Evolutionary conservation across 208 protist species (phyloP).

Genomic region (Porcisia hertigi): DNA sequence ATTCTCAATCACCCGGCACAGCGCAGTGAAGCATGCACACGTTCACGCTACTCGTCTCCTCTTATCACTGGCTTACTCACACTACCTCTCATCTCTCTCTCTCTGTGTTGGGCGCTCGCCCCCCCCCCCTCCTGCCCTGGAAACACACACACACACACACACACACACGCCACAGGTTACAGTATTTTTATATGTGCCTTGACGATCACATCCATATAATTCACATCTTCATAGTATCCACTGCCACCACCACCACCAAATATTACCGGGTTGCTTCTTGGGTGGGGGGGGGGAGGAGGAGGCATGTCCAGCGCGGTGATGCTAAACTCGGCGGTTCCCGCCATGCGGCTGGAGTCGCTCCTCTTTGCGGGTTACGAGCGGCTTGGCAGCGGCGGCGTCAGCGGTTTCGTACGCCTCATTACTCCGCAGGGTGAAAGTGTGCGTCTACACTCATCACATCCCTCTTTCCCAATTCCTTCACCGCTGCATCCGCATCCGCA

Average conservation of each 20-base stretch:
- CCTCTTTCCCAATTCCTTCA: not conserved
- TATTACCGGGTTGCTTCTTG: too few species aligned
- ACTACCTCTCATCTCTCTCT: too few species aligned
- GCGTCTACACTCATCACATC: constrained; percentile 7
- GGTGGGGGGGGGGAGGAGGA: too few species aligned
- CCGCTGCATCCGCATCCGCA: not conserved
- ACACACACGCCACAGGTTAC: not conserved
- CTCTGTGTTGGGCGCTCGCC: too few species aligned
- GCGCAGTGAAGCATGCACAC: too few species aligned
- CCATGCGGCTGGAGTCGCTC: constrained; percentile 20
- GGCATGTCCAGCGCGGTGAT: not conserved
- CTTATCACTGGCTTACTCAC: too few species aligned
- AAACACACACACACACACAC: too few species aligned
- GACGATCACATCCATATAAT: not conserved
- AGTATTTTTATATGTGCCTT: not conserved
- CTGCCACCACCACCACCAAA: too few species aligned
- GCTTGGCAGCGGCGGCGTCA: not conserved
- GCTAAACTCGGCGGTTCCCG: not conserved
- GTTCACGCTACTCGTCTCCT: too few species aligned
- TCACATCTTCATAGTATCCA: too few species aligned
- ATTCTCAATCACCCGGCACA: too few species aligned
- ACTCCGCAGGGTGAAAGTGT: constrained; percentile 12
- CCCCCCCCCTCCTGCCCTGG: too few species aligned
- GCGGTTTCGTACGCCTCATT: constrained; percentile 10
- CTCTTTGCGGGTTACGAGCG: constrained; percentile 27